Evolutionary conservation across 2,329 filamentous ascomycete genomes (phyloP).

Genomic region (Fusarium equiseti): DNA sequence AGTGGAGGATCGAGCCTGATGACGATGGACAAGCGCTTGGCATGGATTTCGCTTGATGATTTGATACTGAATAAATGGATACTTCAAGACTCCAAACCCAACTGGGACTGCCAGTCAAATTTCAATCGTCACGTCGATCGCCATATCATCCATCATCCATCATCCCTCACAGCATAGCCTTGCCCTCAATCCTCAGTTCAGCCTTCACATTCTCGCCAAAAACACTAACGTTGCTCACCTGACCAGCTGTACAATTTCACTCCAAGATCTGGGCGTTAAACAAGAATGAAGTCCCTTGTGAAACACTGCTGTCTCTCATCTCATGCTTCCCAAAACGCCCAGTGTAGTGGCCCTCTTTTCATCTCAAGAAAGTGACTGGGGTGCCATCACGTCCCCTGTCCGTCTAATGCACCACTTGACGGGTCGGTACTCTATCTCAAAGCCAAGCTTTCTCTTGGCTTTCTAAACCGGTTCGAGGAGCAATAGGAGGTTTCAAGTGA

Average conservation of each 20-base stretch:
- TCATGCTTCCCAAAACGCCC: neutral
- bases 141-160: neutral
- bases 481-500: conserved; percentile 36
- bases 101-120: conserved; percentile 39
- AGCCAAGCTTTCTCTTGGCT: conserved; percentile 34
- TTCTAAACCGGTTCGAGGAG: conserved; percentile 1
- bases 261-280: conserved; percentile 12
- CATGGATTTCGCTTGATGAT: conserved; percentile 13
- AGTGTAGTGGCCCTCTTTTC: conserved; percentile 33
- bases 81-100: conserved; percentile 6
- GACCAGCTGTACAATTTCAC: neutral
- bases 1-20: conserved; percentile 2
- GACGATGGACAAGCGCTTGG: conserved; percentile 28
- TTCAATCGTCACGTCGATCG: conserved; percentile 49
- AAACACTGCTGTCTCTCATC: conserved; percentile 26
- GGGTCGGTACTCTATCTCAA: conserved; percentile 34
- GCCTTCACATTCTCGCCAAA: conserved; percentile 15
- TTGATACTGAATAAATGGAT: conserved; percentile 5
- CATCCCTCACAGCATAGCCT: conserved; percentile 6
- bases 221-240: neutral
- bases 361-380: conserved; percentile 10
- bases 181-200: neutral
- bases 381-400: conserved; percentile 19
- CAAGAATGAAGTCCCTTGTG: conserved; percentile 24
- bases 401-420: conserved; percentile 18